Conservation (phyloP, 208 protist species). For the Blechomonas ayalai region DNA sequence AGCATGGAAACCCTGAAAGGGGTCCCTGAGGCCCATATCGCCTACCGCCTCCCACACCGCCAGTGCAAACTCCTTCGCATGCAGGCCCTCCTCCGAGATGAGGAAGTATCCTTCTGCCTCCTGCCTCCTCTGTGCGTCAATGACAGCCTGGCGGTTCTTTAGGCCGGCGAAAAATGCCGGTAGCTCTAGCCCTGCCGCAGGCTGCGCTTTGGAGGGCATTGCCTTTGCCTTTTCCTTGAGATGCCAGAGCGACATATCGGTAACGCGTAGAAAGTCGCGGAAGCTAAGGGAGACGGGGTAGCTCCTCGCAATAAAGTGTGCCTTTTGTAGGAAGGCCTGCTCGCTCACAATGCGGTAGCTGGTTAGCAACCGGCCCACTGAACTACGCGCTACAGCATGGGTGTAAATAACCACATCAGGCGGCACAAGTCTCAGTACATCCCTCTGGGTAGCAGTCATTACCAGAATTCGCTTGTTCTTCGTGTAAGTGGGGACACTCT, state of each 20-base stretch:
- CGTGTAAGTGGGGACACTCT: no score
- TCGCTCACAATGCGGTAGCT: constrained; percentile 22
- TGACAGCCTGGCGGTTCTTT: no score
- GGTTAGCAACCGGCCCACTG: constrained; percentile 17
- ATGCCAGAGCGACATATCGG: constrained; percentile 54
- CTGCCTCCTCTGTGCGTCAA: constrained; percentile 2
- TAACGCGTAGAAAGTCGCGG: constrained; percentile 58
- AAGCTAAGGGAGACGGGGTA: constrained; percentile 58
- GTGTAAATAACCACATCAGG: constrained; percentile 15
- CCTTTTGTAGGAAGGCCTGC: neutral
- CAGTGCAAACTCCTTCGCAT: constrained; percentile 10
- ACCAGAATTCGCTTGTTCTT: constrained; percentile 20
- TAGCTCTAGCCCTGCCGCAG: no score
- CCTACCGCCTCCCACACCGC: constrained; percentile 33
- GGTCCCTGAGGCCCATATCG: constrained; percentile 45
- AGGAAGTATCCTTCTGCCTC: neutral
- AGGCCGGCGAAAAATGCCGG: no score
- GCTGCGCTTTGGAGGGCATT: no score
- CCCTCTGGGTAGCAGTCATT: constrained; percentile 11
- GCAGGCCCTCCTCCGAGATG: neutral
- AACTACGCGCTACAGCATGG: constrained; percentile 24
- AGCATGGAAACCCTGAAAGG: constrained; percentile 16
- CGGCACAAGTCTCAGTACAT: constrained; percentile 4
- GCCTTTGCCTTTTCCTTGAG: no score
- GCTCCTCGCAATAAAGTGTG: constrained; percentile 9